Evolutionary conservation across 2,329 filamentous ascomycete species (phyloP), one percentile per base, ranked within the genome.

Genomic region (Leptosphaerulina australis): DNA sequence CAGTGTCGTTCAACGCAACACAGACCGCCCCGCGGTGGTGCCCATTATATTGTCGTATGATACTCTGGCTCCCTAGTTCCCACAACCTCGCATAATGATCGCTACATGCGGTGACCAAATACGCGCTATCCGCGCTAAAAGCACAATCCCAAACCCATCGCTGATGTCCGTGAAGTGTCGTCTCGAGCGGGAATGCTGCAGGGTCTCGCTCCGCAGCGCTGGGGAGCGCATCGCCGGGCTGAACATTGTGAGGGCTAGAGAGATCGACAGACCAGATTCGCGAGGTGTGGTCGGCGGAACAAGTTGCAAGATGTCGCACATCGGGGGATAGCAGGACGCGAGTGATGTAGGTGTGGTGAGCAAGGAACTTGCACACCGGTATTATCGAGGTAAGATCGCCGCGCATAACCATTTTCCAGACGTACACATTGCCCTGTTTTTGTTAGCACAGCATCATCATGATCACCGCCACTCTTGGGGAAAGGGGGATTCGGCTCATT

Each of bases 61-160:
- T 92, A 65, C 87, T 87, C 73, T 95, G 91, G 60, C 87, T 91
- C 57, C 81, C 79, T 57, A 97, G 78, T 77, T 97, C 92, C 92
- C 92, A 97, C 48, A 97, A 77, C 14, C 92, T 82, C 2, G 92
- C 92, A 69, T 96, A 97, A 72, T 97, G 92, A 70, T 97, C 92
- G 31, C 88, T 93, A 70, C 91, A 96, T 4, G 92, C 91, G 0
- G 92, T 97, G 10, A 97, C 92, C 5, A 97, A 79, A 67, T 97
- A 97, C 0, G 92, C 92, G 25, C 88, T 92, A 71, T 97, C 92
- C 20, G 92, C 92, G 55, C 88, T 93, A 75, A 97, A 97, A 0
- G 92, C 92, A 67, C 92, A 97, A 72, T 97, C 92, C 92, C 92
- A 97, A 1, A 97, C 92, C 92, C 92, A 97, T 44, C 92, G 86